A percentile compares a stretch with the other conserved stretches of the same genome.
Evolutionary conservation across 192 early-diverging fungal genomes (phyloP).

Genomic region (Lunasporangiospora selenospora): DNA sequence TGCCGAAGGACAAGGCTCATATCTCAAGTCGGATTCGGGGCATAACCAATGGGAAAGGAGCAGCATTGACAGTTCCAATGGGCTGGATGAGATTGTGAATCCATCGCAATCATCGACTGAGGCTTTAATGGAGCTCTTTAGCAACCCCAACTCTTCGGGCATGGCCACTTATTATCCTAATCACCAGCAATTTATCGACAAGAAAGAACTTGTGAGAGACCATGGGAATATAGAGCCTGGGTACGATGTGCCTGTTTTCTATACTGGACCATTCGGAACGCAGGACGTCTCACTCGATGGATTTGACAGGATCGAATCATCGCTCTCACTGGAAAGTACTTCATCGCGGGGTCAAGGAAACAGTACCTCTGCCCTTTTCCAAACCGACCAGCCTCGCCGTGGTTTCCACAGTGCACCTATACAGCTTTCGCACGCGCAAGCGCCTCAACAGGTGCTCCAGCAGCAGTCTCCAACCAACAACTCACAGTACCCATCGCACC

Average conservation of each 20-base stretch:
- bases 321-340: not conserved
- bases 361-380: conserved; percentile 1
- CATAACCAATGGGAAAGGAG: no score
- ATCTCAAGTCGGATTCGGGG: no score
- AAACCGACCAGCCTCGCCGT: not conserved
- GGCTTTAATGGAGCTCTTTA: conserved; percentile 38
- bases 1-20: no score
- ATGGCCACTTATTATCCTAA: not conserved
- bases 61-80: no score
- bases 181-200: not conserved
- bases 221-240: conserved; percentile 7
- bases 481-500: not conserved
- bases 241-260: conserved; percentile 2
- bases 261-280: not conserved
- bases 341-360: no score
- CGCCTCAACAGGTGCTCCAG: not conserved
- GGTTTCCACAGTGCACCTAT: not conserved
- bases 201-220: conserved; percentile 10
- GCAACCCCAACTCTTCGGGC: conserved; percentile 15
- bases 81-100: conserved; percentile 1
- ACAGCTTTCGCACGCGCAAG: not conserved
- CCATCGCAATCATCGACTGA: conserved; percentile 13
- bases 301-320: conserved; percentile 20
- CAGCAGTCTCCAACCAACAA: not conserved
- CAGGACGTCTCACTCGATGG: conserved; percentile 9